Evolutionary conservation across 208 protist genomes (phyloP).

Genomic region (Porcisia hertigi): DNA sequence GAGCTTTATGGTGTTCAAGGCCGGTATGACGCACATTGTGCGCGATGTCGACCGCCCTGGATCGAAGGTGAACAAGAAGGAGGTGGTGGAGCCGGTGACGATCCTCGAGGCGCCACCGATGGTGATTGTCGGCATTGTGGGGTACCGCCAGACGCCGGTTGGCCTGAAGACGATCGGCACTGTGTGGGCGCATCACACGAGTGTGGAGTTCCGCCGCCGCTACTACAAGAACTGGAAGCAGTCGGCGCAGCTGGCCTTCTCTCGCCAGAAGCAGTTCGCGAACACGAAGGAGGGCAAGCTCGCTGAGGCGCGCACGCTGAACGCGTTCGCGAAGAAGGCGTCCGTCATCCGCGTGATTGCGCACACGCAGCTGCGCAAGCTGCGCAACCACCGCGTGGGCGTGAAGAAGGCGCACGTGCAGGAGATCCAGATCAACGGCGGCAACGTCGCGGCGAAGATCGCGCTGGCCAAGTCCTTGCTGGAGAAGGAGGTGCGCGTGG

Average conservation of each 20-base stretch:
- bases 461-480: slow-evolving; percentile 67
- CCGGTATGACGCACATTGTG: slow-evolving; percentile 99
- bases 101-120: slow-evolving; percentile 99
- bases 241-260: slow-evolving; percentile 98
- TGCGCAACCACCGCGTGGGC: slow-evolving; percentile 96
- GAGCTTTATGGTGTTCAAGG: slow-evolving; percentile 99
- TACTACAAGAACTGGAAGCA: slow-evolving; percentile 99
- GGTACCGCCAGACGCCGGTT: slow-evolving; percentile 97
- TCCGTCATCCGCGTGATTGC: slow-evolving; percentile 97
- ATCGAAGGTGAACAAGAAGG: slow-evolving; percentile 98
- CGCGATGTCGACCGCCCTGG: slow-evolving; percentile 97
- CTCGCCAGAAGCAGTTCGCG: slow-evolving; percentile 70
- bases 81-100: slow-evolving; percentile 98
- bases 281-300: slow-evolving; percentile 82
- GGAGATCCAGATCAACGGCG: slow-evolving; percentile 99
- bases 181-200: slow-evolving; percentile 98
- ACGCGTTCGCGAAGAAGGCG: slow-evolving; percentile 96
- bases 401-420: slow-evolving; percentile 99
- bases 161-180: slow-evolving; percentile 98
- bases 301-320: slow-evolving; percentile 86
- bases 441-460: slow-evolving; percentile 96
- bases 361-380: slow-evolving; percentile 98
- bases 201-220: slow-evolving; percentile 93
- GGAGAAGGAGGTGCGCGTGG: slow-evolving; percentile 97
- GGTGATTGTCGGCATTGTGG: slow-evolving; percentile 98